phyloP scores from a whole-genome alignment of 352 stramenopile species.

The Phytophthora hybrid region DNA sequence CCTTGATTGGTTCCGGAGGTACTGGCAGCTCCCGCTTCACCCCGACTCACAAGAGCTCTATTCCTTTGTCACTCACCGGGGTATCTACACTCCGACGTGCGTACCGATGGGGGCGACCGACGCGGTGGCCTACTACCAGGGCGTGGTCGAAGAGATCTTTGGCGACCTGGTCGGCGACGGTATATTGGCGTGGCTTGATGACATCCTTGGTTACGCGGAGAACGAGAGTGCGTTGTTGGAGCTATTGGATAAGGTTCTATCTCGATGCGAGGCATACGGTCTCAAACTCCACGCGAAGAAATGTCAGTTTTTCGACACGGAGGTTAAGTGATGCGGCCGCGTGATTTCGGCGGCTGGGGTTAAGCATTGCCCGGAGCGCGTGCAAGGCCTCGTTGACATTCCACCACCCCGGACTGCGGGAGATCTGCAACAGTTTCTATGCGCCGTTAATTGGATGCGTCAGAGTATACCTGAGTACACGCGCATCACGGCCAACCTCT shows the following conservation, averaged over 20 bases:
- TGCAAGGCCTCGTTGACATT: slow-evolving; percentile 32
- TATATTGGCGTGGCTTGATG: too few relatives aligned
- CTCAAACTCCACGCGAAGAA: slow-evolving; percentile 47
- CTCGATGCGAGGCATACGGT: slow-evolving; percentile 25
- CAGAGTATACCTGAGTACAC: slow-evolving; percentile 37
- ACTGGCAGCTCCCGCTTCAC: too few relatives aligned
- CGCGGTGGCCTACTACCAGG: too few relatives aligned
- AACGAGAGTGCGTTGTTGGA: slow-evolving; percentile 27
- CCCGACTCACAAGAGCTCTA: too few relatives aligned
- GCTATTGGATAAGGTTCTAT: slow-evolving; percentile 24
- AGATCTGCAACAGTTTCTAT: slow-evolving; percentile 37
- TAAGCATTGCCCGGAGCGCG: slow-evolving; percentile 11
- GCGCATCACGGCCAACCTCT: slow-evolving; percentile 3
- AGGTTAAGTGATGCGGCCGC: slow-evolving; percentile 33
- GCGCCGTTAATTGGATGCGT: slow-evolving; percentile 42
- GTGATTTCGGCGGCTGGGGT: slow-evolving; percentile 32
- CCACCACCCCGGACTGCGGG: slow-evolving; percentile 22
- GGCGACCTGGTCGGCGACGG: too few relatives aligned
- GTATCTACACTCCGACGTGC: too few relatives aligned
- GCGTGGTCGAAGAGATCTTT: too few relatives aligned
- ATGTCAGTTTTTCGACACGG: slow-evolving; percentile 33
- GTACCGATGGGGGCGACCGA: too few relatives aligned
- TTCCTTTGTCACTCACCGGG: too few relatives aligned
- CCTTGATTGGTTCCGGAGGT: too few relatives aligned
- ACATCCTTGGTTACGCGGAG: slow-evolving; percentile 24